A percentile compares a stretch with the other conserved stretches of the same genome.
Evolutionary conservation across 192 early-diverging fungal species (phyloP).

Genomic region (Umbelopsis ramanniana): DNA sequence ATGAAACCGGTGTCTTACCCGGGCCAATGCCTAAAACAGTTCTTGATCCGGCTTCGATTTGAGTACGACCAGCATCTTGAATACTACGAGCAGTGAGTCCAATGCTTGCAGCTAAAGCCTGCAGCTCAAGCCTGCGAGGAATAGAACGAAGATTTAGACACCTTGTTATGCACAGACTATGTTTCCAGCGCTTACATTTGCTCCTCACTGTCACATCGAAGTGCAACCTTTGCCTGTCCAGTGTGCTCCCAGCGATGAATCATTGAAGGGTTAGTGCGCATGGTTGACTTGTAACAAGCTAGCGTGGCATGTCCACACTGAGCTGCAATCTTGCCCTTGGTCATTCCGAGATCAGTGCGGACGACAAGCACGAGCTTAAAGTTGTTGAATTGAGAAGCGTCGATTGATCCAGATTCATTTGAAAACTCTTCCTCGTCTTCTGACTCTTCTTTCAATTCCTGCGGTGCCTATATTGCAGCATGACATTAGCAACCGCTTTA

Average conservation of each 20-base stretch:
- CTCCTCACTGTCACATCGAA: slow-evolving; percentile 78
- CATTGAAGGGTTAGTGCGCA: slow-evolving; percentile 52
- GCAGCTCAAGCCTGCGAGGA: slow-evolving; percentile 60
- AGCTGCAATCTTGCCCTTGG: slow-evolving; percentile 92
- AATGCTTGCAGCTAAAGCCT: slow-evolving; percentile 57
- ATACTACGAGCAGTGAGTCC: slow-evolving; percentile 77
- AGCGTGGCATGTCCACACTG: slow-evolving; percentile 95
- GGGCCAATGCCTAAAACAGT: slow-evolving; percentile 97
- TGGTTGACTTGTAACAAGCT: slow-evolving; percentile 73
- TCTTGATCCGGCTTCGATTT: slow-evolving; percentile 87
- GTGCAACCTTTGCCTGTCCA: slow-evolving; percentile 86
- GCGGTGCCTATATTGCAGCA: slow-evolving; percentile 23
- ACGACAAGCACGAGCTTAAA: slow-evolving; percentile 61
- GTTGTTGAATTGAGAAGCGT: slow-evolving; percentile 4
- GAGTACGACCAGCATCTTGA: slow-evolving; percentile 90
- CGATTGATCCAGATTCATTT: slow-evolving; percentile 1
- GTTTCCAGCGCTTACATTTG: slow-evolving; percentile 64
- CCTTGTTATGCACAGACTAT: not conserved
- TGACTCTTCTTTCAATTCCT: not conserved
- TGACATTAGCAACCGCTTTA: not conserved
- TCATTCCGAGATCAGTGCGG: slow-evolving; percentile 91
- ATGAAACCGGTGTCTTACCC: slow-evolving; percentile 44
- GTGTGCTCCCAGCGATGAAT: slow-evolving; percentile 67
- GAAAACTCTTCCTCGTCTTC: slow-evolving; percentile 42
- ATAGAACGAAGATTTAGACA: too few relatives aligned